Base-by-base conservation (phyloP, 768 basidiomycete genomes). In the Candolleomyces efflorescens region DNA sequence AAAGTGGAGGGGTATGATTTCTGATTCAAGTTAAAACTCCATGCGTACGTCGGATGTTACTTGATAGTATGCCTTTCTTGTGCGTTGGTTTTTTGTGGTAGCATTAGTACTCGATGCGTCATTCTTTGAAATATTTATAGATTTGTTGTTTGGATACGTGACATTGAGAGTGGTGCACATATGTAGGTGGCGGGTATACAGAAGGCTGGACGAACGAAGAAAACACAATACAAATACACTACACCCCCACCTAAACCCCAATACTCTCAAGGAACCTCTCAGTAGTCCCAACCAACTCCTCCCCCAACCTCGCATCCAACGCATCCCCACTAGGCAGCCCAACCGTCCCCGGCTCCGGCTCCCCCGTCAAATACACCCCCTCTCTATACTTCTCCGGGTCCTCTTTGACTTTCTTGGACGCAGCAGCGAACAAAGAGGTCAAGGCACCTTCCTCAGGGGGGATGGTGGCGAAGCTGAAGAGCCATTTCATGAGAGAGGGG, bases 1-100 rank as follows among this genome's bases (percentile, higher is more conserved):
- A 89, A 89, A 68, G 88, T 95, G 39, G 92, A 94, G 72, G 92
- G 90, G 24, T 87, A 78, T 65, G 89, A 92, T 68, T 92, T 89
- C 73, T 92, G 61, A 69, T 32, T n/a, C n/a, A n/a, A n/a, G n/a
- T n/a, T n/a, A n/a, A n/a, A n/a, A n/a, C n/a, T n/a, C n/a, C n/a
- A n/a, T n/a, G n/a, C n/a, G n/a, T n/a, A n/a, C n/a, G n/a, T n/a
- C n/a, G n/a, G n/a, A n/a, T n/a, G n/a, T n/a, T n/a, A n/a, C n/a
- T n/a, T n/a, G n/a, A n/a, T n/a, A n/a, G n/a, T n/a, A n/a, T n/a
- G n/a, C n/a, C n/a, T n/a, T n/a, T n/a, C n/a, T n/a, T n/a, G n/a
- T n/a, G n/a, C n/a, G n/a, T n/a, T n/a, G n/a, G n/a, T n/a, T n/a
- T n/a, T n/a, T n/a, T n/a, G n/a, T n/a, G n/a, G n/a, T n/a, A n/a